Evolutionary conservation across 305 asterid species (phyloP).

Genomic region (Andrographis paniculata): DNA sequence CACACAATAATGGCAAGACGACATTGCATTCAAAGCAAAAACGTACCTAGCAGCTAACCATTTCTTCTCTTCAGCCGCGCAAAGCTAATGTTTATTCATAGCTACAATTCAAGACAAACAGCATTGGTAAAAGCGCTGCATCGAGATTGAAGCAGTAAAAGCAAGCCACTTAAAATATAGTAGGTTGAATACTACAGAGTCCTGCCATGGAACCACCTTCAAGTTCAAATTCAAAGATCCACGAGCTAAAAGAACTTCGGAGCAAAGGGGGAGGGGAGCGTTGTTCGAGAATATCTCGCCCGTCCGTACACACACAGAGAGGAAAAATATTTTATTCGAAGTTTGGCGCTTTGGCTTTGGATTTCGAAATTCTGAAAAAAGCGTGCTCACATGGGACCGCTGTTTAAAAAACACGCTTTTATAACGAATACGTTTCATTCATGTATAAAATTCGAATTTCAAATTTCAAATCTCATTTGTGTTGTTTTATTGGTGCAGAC

Average conservation of each 20-base stretch:
- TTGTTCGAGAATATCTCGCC: conserved; percentile 38
- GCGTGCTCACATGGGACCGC: conserved; percentile 10
- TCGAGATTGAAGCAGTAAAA: conserved; percentile 35
- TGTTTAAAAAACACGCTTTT: conserved; percentile 3
- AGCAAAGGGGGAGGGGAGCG: too few species aligned
- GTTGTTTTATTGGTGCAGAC: too few species aligned
- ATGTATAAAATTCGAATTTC: neutral
- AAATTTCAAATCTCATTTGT: too few species aligned
- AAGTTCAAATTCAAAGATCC: conserved; percentile 29
- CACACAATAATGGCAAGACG: neutral
- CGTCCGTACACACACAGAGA: conserved; percentile 23
- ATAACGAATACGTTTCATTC: neutral
- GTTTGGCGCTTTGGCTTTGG: conserved; percentile 56
- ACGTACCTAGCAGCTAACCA: conserved; percentile 13
- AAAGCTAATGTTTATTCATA: neutral
- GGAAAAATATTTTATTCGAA: conserved; percentile 10
- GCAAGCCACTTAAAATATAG: conserved; percentile 1
- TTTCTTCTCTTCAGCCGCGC: neutral
- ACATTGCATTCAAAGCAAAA: conserved; percentile 8
- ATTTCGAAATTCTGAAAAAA: conserved; percentile 46
- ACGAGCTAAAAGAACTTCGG: too few species aligned
- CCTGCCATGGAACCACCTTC: conserved; percentile 10
- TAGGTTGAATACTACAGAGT: neutral
- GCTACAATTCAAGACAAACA: conserved; percentile 5
- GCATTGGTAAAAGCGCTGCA: conserved; percentile 21